phyloP scores from a whole-genome alignment of 768 basidiomycete species.

The Boletales sp. region DNA sequence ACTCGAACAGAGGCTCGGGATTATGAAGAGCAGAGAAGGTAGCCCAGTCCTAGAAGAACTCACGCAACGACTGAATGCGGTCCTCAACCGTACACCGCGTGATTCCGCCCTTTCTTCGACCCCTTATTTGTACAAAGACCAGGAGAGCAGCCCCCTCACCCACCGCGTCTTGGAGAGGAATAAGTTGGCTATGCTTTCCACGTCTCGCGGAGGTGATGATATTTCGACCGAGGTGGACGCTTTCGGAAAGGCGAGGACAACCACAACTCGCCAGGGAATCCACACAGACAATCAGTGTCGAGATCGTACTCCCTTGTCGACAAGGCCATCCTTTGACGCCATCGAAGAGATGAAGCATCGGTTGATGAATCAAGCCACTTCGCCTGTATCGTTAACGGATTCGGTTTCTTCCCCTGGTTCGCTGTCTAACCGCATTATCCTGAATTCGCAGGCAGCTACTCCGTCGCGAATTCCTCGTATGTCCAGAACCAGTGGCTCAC shows the following conservation, averaged over 20 bases:
- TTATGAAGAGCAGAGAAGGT: slow-evolving; percentile 49
- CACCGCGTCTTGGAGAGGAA: slow-evolving; percentile 22
- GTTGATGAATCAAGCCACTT: slow-evolving; percentile 37
- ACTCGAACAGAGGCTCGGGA: slow-evolving; percentile 57
- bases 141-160: slow-evolving; percentile 27
- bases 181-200: slow-evolving; percentile 10
- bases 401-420: slow-evolving; percentile 12
- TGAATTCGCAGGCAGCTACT: slow-evolving; percentile 7
- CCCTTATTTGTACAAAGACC: slow-evolving; percentile 11
- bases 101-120: slow-evolving; percentile 29
- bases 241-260: slow-evolving; percentile 12
- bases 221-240: not conserved
- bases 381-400: slow-evolving; percentile 20
- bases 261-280: slow-evolving; percentile 7
- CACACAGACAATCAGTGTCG: slow-evolving; percentile 10
- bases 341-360: slow-evolving; percentile 64
- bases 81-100: slow-evolving; percentile 34
- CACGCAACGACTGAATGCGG: slow-evolving; percentile 40
- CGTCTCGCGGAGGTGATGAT: slow-evolving; percentile 7
- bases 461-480: slow-evolving; percentile 32
- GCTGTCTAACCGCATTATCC: slow-evolving; percentile 7
- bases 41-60: slow-evolving; percentile 55
- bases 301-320: slow-evolving; percentile 7
- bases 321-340: slow-evolving; percentile 43
- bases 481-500: slow-evolving; percentile 21